phyloP scores from a whole-genome alignment of 2,329 filamentous ascomycete genomes.

The Pleoardoris graminearum region DNA sequence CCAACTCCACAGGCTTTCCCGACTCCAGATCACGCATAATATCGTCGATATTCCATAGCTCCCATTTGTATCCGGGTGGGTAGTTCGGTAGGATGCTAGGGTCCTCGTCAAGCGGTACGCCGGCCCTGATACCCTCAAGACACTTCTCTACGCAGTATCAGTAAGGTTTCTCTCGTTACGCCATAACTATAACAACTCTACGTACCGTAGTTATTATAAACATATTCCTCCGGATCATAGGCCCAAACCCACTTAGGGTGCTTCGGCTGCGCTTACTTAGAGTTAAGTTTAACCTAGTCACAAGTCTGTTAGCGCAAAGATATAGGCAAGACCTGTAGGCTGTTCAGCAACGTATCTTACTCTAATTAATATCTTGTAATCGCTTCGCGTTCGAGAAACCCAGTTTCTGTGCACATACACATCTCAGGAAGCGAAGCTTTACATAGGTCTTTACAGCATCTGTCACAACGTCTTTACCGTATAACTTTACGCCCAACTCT shows the following conservation, averaged over 20 bases:
- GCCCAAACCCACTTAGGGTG: conserved; percentile 10
- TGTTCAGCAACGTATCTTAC: neutral
- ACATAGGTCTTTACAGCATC: conserved; percentile 20
- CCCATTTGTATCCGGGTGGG: conserved; percentile 5
- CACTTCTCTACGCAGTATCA: neutral
- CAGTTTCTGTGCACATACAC: conserved; percentile 14
- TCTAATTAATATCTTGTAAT: conserved; percentile 10
- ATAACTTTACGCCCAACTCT: conserved; percentile 1
- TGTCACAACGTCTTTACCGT: conserved; percentile 13
- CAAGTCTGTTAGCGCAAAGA: neutral
- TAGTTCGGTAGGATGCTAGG: conserved; percentile 5
- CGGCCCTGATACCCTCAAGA: conserved; percentile 1
- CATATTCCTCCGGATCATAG: conserved; percentile 14
- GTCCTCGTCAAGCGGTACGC: conserved; percentile 1
- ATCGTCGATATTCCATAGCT: conserved; percentile 3
- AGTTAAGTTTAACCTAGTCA: conserved; percentile 4
- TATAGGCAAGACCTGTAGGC: neutral
- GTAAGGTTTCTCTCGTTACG: neutral
- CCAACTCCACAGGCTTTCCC: conserved; percentile 1
- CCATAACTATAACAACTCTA: neutral
- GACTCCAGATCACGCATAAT: conserved; percentile 3
- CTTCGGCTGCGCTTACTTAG: conserved; percentile 8
- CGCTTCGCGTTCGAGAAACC: conserved; percentile 12
- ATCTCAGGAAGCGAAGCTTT: conserved; percentile 19
- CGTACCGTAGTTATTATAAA: conserved; percentile 11